These are phyloP conservation scores for Andrographis paniculata DNA, from an alignment of 305 asterid genomes.

Conservation along the genomic window DNA sequence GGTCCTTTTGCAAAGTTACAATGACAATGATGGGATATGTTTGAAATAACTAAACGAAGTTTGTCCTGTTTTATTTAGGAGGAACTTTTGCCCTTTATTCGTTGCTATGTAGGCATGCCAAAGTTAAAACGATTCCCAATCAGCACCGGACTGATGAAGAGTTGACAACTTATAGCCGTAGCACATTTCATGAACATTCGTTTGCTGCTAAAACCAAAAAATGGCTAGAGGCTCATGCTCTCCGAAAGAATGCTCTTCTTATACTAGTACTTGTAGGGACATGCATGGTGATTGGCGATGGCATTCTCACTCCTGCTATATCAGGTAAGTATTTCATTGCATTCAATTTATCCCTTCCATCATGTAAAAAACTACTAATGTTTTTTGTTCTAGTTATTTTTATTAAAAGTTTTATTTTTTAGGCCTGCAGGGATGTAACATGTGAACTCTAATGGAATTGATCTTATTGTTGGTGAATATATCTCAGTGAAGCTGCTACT, in stretches of 20 bases:
- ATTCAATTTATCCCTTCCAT: neutral
- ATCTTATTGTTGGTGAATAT: neutral
- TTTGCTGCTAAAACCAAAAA: conserved; percentile 86
- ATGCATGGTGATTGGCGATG: conserved; percentile 97
- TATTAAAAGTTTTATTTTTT: too few species aligned
- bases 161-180: conserved; percentile 95
- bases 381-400: too few species aligned
- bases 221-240: conserved; percentile 75
- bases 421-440: neutral
- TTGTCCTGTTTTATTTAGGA: conserved; percentile 33
- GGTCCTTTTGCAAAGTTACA: neutral
- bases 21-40: neutral
- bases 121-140: conserved; percentile 82
- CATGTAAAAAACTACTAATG: too few species aligned
- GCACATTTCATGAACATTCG: conserved; percentile 73
- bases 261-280: conserved; percentile 79
- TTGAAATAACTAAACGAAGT: neutral
- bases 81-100: conserved; percentile 99
- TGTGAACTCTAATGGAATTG: neutral
- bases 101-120: conserved; percentile 92
- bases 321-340: conserved; percentile 45
- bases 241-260: conserved; percentile 71
- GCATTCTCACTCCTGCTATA: conserved; percentile 98
- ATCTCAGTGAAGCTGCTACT: neutral
- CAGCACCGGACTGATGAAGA: conserved; percentile 98